Base-by-base conservation (phyloP, 192 early-diverging fungal species). In the Coemansia sp. region DNA sequence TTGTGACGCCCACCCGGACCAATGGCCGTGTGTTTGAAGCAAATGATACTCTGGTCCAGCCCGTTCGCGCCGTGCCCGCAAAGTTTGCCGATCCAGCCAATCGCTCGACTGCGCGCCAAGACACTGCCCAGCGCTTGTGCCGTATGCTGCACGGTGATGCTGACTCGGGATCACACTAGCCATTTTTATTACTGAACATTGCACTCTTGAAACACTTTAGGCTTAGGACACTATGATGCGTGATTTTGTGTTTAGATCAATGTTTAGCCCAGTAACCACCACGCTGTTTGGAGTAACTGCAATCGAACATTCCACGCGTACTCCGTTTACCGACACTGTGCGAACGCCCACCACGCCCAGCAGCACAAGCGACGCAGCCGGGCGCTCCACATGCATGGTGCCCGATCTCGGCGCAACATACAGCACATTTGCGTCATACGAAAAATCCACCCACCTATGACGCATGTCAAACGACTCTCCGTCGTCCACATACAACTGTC, bases 401-500 rank as follows among this genome's bases (percentile, higher is more conserved):
- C 74, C 68, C 3, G 55, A 61, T 10, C 50, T 22, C 31, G 57
- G 69, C 2, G 6, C 19, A 11, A 77, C 64, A 9, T 26, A 48
- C 12, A 77, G 51, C 17, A 38, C 22, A 6, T 35, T 37, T 25
- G 55, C 10, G 23, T 14, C 11, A 38, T 52, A 77, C 35, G 25
- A 19, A 37, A 77, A 38, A 19, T 65, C 45, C n/a, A 77, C 11
- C 74, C 74, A 77, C 17, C 65, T 57, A 25, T 67, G 52, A 3
- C 26, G 41, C 3, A 50, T 62, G 22, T 74, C 49, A 14, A 85
- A 48, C n/a, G 78, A 81, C 22, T 85, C 73, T 14, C 89, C 89
- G 60, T 91, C 87, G 57, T 89, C 88, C 9, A 87, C 57, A 59
- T 85, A 88, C 9, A 88, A 59, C 53, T 76, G 67, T 5, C 89